Evolutionary conservation across 1,284 basidiomycete species (phyloP).

Genomic region (Sporisorium exsertum): DNA sequence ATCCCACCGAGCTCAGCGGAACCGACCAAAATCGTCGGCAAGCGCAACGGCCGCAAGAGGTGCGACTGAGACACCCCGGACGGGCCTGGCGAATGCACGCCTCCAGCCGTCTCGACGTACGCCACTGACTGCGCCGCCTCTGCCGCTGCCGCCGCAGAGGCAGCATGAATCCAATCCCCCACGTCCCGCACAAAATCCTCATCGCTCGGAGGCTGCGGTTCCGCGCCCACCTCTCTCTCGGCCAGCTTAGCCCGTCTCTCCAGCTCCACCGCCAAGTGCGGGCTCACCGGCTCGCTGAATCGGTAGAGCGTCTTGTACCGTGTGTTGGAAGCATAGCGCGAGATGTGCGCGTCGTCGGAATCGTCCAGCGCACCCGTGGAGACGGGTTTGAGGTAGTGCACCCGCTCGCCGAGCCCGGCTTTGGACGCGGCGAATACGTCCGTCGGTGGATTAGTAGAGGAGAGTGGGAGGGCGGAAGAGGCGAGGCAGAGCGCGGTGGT

Average conservation of each 20-base stretch:
- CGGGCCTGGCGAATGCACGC: conserved; percentile 90
- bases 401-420: conserved; percentile 40
- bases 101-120: conserved; percentile 94
- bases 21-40: conserved; percentile 88
- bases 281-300: conserved; percentile 89
- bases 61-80: conserved; percentile 82
- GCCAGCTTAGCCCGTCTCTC: conserved; percentile 71
- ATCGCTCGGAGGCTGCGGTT: conserved; percentile 70
- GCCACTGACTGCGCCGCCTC: conserved; percentile 69
- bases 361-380: conserved; percentile 59
- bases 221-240: conserved; percentile 25
- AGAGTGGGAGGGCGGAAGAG: conserved; percentile 43
- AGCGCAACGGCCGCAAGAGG: conserved; percentile 74
- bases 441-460: conserved; percentile 1
- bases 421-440: conserved; percentile 32
- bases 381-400: conserved; percentile 67
- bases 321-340: conserved; percentile 42
- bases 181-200: conserved; percentile 79
- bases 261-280: conserved; percentile 85
- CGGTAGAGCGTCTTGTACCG: conserved; percentile 81
- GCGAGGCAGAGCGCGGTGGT: conserved; percentile 67
- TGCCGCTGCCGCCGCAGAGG: conserved; percentile 70
- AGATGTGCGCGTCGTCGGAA: conserved; percentile 59
- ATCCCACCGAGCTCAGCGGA: conserved; percentile 93
- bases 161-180: conserved; percentile 75